phyloP scores from a whole-genome alignment of 73 alveolate species.

The Paramecium caudatum region DNA sequence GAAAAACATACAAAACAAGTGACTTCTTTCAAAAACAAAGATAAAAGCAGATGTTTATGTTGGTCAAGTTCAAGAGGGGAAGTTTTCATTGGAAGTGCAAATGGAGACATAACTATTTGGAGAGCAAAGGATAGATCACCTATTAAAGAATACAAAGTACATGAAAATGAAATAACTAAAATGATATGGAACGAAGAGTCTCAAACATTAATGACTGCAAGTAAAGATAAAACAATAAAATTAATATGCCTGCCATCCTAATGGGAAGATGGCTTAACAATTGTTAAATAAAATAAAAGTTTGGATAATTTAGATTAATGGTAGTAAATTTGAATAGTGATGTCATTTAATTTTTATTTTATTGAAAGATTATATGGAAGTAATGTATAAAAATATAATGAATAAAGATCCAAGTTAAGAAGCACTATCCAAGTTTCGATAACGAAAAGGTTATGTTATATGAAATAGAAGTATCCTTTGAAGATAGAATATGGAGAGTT shows the following conservation, averaged over 20 bases:
- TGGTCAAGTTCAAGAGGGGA: conserved; percentile 62
- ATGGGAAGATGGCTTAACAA: neutral
- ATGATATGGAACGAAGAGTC: conserved; percentile 30
- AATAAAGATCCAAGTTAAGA: conserved; percentile 19
- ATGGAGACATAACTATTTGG: conserved; percentile 53
- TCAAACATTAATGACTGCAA: neutral
- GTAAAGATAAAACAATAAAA: conserved; percentile 47
- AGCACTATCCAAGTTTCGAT: neutral
- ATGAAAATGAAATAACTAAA: conserved; percentile 46
- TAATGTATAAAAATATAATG: conserved; percentile 1
- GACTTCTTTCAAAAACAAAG: conserved; percentile 30
- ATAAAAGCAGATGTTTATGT: conserved; percentile 46
- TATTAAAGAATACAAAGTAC: conserved; percentile 10
- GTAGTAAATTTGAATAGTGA: neutral
- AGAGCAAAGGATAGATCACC: conserved; percentile 63
- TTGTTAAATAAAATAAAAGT: conserved; percentile 2
- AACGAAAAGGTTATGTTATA: neutral
- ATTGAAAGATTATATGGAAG: conserved; percentile 4
- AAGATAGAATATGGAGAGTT: conserved; percentile 14
- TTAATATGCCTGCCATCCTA: neutral
- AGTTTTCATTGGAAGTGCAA: conserved; percentile 33
- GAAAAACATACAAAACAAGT: conserved; percentile 31
- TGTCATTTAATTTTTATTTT: conserved; percentile 18
- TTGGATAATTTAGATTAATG: neutral
- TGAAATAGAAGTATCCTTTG: neutral